These are phyloP conservation scores for Cubamyces sp. DNA, from an alignment of 768 basidiomycete species.

Conservation along the genomic window DNA sequence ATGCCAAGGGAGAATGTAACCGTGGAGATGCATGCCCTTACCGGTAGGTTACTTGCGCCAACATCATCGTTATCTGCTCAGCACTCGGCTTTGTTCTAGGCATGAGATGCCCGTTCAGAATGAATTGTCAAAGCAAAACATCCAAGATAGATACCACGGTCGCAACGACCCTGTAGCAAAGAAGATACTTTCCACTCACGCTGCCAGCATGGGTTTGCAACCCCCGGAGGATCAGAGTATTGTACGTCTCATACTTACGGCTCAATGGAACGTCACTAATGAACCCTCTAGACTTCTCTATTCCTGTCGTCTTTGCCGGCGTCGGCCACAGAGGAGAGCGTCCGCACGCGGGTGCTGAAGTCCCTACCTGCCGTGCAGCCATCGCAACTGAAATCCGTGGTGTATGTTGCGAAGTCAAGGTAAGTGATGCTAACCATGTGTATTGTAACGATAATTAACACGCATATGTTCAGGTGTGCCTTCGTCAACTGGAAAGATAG, in stretches of 20 bases:
- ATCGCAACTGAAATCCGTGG: slow-evolving; percentile 76
- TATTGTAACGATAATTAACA: neutral
- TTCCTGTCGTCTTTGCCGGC: slow-evolving; percentile 79
- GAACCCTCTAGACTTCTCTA: slow-evolving; percentile 63
- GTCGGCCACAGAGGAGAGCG: slow-evolving; percentile 68
- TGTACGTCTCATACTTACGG: slow-evolving; percentile 51
- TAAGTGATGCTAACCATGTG: slow-evolving; percentile 32
- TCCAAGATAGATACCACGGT: slow-evolving; percentile 94
- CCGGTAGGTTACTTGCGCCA: slow-evolving; percentile 45
- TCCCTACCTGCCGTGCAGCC: slow-evolving; percentile 69
- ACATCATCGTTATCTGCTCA: neutral
- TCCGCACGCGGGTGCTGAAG: slow-evolving; percentile 72
- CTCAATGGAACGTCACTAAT: slow-evolving; percentile 8
- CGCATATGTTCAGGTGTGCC: slow-evolving; percentile 64
- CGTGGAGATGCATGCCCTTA: slow-evolving; percentile 94
- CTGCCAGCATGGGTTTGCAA: slow-evolving; percentile 79
- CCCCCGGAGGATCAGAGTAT: slow-evolving; percentile 89
- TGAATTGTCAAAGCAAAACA: slow-evolving; percentile 87
- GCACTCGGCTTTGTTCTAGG: slow-evolving; percentile 41
- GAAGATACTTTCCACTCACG: slow-evolving; percentile 83
- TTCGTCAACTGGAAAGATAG: slow-evolving; percentile 94
- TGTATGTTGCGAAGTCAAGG: slow-evolving; percentile 83
- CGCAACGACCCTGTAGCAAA: slow-evolving; percentile 91
- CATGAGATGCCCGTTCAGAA: slow-evolving; percentile 89
- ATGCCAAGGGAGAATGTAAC: slow-evolving; percentile 91